Percentiles rank a stretch among this genome's conserved stretches.
phyloP scores from a whole-genome alignment of 257 asterid genomes.

The Penstemon newberryi region DNA sequence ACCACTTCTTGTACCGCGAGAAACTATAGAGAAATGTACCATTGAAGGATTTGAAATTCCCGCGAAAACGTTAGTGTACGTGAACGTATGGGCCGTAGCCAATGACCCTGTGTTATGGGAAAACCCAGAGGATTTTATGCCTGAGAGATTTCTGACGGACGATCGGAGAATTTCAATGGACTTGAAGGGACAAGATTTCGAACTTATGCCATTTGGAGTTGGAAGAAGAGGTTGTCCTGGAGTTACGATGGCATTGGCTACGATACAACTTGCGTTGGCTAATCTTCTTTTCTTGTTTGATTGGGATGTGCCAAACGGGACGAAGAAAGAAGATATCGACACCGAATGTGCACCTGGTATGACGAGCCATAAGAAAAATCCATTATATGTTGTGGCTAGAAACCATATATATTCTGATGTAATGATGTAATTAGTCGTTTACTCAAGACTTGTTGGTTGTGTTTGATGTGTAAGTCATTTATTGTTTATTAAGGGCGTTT shows the following conservation, averaged over 20 bases:
- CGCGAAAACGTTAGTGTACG: constrained; percentile 19
- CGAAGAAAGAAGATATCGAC: constrained; percentile 27
- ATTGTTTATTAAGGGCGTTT: too few relatives aligned
- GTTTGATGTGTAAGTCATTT: too few relatives aligned
- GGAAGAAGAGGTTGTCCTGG: constrained; percentile 41
- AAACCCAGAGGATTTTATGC: constrained; percentile 22
- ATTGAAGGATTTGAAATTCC: constrained; percentile 26
- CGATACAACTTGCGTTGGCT: constrained; percentile 26
- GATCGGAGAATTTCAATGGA: neutral
- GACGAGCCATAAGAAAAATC: constrained; percentile 28
- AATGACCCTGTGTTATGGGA: constrained; percentile 27
- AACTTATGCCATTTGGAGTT: constrained; percentile 34
- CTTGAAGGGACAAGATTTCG: constrained; percentile 16
- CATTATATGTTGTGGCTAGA: constrained; percentile 28
- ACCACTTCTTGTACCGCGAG: constrained; percentile 24
- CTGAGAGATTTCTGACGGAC: constrained; percentile 26
- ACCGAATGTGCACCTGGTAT: constrained; percentile 17
- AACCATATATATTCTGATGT: neutral
- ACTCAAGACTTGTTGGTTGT: too few relatives aligned
- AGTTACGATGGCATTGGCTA: constrained; percentile 23
- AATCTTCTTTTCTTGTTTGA: constrained; percentile 33
- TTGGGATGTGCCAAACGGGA: constrained; percentile 30
- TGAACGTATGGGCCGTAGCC: constrained; percentile 30
- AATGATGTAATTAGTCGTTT: neutral
- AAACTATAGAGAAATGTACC: constrained; percentile 5